These are phyloP conservation scores for Cladosporium colombiae DNA, from an alignment of 2,329 filamentous ascomycete genomes.

Conservation along the genomic window DNA sequence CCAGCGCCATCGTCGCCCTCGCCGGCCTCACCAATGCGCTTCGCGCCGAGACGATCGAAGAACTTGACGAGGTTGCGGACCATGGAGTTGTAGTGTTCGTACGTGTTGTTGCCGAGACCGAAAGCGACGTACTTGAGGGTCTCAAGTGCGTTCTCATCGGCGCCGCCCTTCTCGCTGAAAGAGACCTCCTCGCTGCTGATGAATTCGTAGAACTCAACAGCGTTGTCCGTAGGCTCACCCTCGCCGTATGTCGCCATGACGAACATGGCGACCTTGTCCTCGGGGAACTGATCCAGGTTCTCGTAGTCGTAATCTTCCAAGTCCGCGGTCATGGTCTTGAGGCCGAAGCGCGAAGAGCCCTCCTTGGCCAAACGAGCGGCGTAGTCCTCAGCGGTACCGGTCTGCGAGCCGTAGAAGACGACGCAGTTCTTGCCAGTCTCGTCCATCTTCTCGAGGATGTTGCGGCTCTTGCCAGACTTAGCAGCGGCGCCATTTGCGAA, in stretches of 20 bases:
- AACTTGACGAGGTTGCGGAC: slow-evolving; percentile 86
- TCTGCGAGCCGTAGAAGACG: slow-evolving; percentile 98
- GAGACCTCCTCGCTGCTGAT: slow-evolving; percentile 76
- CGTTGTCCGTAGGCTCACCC: slow-evolving; percentile 97
- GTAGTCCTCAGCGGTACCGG: slow-evolving; percentile 97
- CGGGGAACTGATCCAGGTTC: slow-evolving; percentile 83
- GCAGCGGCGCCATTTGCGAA: slow-evolving; percentile 65
- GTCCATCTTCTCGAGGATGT: slow-evolving; percentile 94
- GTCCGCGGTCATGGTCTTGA: slow-evolving; percentile 98
- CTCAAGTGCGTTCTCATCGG: slow-evolving; percentile 69
- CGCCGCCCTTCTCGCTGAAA: slow-evolving; percentile 69
- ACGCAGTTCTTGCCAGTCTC: slow-evolving; percentile 96
- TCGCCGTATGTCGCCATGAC: slow-evolving; percentile 97
- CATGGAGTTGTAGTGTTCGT: slow-evolving; percentile 99
- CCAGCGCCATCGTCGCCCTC: slow-evolving; percentile 97
- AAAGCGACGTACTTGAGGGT: slow-evolving; percentile 94
- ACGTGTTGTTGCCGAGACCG: slow-evolving; percentile 97
- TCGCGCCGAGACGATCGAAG: slow-evolving; percentile 77
- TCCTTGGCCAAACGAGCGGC: slow-evolving; percentile 95
- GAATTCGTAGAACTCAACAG: slow-evolving; percentile 98
- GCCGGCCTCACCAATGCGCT: slow-evolving; percentile 81
- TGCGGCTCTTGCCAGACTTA: slow-evolving; percentile 82
- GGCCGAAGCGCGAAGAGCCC: slow-evolving; percentile 89
- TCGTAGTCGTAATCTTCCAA: slow-evolving; percentile 98
- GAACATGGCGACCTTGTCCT: slow-evolving; percentile 91